Evolutionary conservation across 768 basidiomycete species (phyloP).

Genomic region (Rhizopogon roseolus): DNA sequence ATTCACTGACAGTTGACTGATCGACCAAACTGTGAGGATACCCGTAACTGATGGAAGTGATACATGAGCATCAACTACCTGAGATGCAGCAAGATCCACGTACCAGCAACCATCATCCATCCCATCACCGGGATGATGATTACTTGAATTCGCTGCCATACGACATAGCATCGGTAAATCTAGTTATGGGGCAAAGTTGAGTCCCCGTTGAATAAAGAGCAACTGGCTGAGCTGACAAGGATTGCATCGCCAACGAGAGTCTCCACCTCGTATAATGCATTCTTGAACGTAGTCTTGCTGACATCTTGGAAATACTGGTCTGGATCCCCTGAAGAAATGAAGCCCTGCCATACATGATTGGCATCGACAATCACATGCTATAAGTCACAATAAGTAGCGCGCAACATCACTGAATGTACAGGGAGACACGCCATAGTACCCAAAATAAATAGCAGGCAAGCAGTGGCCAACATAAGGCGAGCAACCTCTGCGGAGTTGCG

Average conservation of each 20-base stretch:
- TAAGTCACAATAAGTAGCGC: neutral
- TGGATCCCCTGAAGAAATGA: neutral
- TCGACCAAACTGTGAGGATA: too few relatives aligned
- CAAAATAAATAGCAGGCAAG: slow-evolving; percentile 2
- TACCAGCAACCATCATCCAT: neutral
- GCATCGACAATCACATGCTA: slow-evolving; percentile 3
- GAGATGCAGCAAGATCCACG: neutral
- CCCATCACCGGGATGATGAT: neutral
- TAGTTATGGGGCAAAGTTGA: neutral
- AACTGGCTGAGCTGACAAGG: slow-evolving; percentile 5
- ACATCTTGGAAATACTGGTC: neutral
- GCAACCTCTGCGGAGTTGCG: neutral
- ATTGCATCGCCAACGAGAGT: slow-evolving; percentile 10
- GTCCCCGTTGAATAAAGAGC: neutral
- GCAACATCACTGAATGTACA: neutral
- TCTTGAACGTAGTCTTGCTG: slow-evolving; percentile 4
- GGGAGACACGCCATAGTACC: neutral
- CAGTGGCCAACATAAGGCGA: neutral
- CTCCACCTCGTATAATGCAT: neutral
- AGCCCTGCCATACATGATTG: neutral
- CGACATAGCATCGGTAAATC: slow-evolving; percentile 7
- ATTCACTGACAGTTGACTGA: neutral
- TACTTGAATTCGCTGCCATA: slow-evolving; percentile 2
- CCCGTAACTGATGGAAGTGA: too few relatives aligned
- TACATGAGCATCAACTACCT: neutral